phyloP scores from a whole-genome alignment of 441 rosid species.

The Iberis amara region DNA sequence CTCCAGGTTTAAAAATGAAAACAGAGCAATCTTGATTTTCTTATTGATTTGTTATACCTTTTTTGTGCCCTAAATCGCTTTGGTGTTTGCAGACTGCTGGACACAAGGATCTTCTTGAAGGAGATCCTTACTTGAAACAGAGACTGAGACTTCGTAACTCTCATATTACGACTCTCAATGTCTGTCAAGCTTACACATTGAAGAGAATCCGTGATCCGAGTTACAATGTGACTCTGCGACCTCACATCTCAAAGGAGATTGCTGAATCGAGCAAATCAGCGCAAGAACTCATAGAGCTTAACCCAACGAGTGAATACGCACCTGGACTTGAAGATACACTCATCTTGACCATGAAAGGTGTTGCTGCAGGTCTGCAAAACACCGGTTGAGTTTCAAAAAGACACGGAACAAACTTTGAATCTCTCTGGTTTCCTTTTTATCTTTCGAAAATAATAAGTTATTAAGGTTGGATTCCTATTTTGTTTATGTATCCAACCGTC shows the following conservation, averaged over 20 bases:
- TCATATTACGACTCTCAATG: slow-evolving; percentile 80
- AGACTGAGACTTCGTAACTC: slow-evolving; percentile 81
- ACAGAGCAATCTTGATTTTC: slow-evolving; percentile 7
- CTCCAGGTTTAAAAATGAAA: slow-evolving; percentile 48
- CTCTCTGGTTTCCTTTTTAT: too few relatives aligned
- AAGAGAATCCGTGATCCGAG: slow-evolving; percentile 70
- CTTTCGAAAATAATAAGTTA: too few relatives aligned
- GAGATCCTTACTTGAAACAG: slow-evolving; percentile 81
- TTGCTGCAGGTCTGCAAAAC: slow-evolving; percentile 86
- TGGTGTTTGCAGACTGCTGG: slow-evolving; percentile 91
- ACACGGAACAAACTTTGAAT: too few relatives aligned
- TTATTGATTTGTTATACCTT: too few relatives aligned
- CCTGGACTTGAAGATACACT: slow-evolving; percentile 90
- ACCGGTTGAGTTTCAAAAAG: too few relatives aligned
- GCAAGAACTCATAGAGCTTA: slow-evolving; percentile 62
- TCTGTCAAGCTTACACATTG: slow-evolving; percentile 76
- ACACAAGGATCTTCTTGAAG: slow-evolving; percentile 84
- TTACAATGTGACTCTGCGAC: slow-evolving; percentile 56
- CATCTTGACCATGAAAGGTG: slow-evolving; percentile 88
- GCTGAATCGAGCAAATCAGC: slow-evolving; percentile 61
- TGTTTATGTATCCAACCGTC: too few relatives aligned
- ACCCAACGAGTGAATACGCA: slow-evolving; percentile 68
- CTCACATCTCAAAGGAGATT: slow-evolving; percentile 67
- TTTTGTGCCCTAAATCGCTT: too few relatives aligned
- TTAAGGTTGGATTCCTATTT: too few relatives aligned